phyloP scores from a whole-genome alignment of 208 protist species.

The Leishmania turanica region DNA sequence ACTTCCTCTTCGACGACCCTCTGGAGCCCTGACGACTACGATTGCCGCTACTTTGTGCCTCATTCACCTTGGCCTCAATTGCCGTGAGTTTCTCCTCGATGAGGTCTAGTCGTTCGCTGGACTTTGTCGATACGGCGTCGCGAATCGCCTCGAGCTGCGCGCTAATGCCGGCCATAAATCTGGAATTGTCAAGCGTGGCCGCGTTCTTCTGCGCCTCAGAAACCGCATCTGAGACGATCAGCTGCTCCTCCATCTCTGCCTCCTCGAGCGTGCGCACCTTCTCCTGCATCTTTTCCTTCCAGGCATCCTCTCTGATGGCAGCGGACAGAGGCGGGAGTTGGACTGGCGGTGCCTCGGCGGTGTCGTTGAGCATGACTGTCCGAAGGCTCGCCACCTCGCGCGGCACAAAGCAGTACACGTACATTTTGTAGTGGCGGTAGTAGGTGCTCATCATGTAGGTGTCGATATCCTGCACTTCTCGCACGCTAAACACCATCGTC shows the following conservation, averaged over 20 bases:
- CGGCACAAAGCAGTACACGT: constrained; percentile 88
- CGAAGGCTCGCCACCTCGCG: constrained; percentile 61
- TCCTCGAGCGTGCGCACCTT: constrained; percentile 56
- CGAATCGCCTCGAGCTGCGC: constrained; percentile 84
- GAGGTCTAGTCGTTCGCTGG: constrained; percentile 61
- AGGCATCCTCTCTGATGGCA: constrained; percentile 60
- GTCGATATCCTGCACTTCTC: constrained; percentile 84
- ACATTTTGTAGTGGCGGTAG: constrained; percentile 94
- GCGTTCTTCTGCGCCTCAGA: constrained; percentile 47
- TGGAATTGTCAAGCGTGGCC: constrained; percentile 51
- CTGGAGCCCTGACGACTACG: constrained; percentile 30
- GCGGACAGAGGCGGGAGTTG: constrained; percentile 58
- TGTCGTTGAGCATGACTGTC: constrained; percentile 47
- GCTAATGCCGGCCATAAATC: constrained; percentile 70
- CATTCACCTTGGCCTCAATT: constrained; percentile 79
- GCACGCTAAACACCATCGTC: constrained; percentile 78
- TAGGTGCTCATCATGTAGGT: constrained; percentile 89
- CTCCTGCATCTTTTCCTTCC: constrained; percentile 76
- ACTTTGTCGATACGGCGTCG: constrained; percentile 54
- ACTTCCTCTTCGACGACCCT: constrained; percentile 40
- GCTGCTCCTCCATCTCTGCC: constrained; percentile 43
- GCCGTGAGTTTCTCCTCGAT: constrained; percentile 73
- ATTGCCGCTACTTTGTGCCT: constrained; percentile 19
- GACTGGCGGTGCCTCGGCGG: constrained; percentile 56
- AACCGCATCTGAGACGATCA: constrained; percentile 39